Evolutionary conservation across 2,329 filamentous ascomycete species (phyloP).

Genomic region (Aureobasidium leucospermi): DNA sequence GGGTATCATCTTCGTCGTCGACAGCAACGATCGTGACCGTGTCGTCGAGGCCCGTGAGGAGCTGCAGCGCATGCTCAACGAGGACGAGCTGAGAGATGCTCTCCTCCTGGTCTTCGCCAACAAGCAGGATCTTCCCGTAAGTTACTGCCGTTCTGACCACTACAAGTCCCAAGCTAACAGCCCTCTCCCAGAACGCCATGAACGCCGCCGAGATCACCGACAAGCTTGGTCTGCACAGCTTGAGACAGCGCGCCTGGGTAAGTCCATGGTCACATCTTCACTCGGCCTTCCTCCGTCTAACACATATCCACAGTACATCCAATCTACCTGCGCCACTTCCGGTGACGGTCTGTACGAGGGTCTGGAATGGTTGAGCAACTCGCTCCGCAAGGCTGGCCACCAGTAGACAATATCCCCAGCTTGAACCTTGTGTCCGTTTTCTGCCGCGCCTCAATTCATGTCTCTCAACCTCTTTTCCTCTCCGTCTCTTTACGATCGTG

Average conservation of each 20-base stretch:
- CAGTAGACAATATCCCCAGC: constrained; percentile 28
- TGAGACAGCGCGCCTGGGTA: constrained; percentile 99
- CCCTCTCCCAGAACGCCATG: constrained; percentile 78
- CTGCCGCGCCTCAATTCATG: constrained; percentile 9
- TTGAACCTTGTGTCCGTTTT: constrained; percentile 6
- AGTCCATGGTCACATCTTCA: constrained; percentile 29
- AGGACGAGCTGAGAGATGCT: constrained; percentile 95
- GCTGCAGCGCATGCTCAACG: constrained; percentile 93
- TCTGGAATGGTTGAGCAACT: constrained; percentile 60
- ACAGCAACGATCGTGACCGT: constrained; percentile 83
- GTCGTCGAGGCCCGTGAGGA: constrained; percentile 92
- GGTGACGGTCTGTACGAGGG: constrained; percentile 99
- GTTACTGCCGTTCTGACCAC: constrained; percentile 35
- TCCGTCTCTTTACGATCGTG: constrained; percentile 6
- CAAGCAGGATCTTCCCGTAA: constrained; percentile 89
- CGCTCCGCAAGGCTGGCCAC: constrained; percentile 47
- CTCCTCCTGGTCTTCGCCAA: constrained; percentile 94
- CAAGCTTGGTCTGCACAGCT: constrained; percentile 98
- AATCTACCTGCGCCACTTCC: constrained; percentile 98
- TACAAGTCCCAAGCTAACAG: not conserved
- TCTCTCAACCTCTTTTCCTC: constrained; percentile 9
- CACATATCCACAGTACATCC: constrained; percentile 64
- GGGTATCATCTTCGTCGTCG: constrained; percentile 96
- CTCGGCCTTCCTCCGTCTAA: not conserved
- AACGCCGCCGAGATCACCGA: constrained; percentile 99